Percentiles rank a stretch among this genome's conserved stretches.
Conservation (phyloP, 306 rosid species). For the Datisca glomerata region DNA sequence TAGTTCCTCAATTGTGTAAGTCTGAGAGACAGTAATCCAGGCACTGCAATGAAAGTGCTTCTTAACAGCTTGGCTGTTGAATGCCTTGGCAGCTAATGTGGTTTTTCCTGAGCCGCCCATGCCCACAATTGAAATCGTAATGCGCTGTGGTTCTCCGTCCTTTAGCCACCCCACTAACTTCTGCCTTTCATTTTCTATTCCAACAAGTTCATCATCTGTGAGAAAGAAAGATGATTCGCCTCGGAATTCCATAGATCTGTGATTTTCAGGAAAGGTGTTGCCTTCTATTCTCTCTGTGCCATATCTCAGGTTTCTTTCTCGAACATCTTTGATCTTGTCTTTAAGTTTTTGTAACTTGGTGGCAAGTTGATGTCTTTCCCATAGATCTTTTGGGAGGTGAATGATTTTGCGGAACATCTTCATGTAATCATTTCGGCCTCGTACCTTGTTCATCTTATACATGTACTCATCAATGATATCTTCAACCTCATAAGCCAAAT, state of each 20-base stretch:
- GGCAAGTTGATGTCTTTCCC: conserved; percentile 1
- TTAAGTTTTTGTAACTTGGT: conserved; percentile 1
- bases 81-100: conserved; percentile 6
- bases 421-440: not conserved
- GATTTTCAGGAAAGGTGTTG: not conserved
- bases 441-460: not conserved
- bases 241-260: not conserved
- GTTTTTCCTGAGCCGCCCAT: conserved; percentile 16
- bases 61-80: not conserved
- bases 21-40: conserved; percentile 20
- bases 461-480: not conserved
- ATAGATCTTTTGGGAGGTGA: conserved; percentile 1
- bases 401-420: not conserved
- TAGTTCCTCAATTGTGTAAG: conserved; percentile 3
- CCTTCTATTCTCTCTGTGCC: not conserved
- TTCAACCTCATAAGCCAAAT: not conserved
- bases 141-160: not conserved
- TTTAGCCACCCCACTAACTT: not conserved
- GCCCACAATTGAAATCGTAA: conserved; percentile 9
- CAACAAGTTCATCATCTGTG: conserved; percentile 15
- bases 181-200: not conserved
- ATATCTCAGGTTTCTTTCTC: conserved; percentile 3
- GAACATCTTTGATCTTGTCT: not conserved
- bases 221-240: conserved; percentile 4
- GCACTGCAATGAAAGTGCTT: conserved; percentile 6